These are phyloP conservation scores for Boletus albobrunnescens DNA, from an alignment of 1,284 basidiomycete species.

Conservation along the genomic window DNA sequence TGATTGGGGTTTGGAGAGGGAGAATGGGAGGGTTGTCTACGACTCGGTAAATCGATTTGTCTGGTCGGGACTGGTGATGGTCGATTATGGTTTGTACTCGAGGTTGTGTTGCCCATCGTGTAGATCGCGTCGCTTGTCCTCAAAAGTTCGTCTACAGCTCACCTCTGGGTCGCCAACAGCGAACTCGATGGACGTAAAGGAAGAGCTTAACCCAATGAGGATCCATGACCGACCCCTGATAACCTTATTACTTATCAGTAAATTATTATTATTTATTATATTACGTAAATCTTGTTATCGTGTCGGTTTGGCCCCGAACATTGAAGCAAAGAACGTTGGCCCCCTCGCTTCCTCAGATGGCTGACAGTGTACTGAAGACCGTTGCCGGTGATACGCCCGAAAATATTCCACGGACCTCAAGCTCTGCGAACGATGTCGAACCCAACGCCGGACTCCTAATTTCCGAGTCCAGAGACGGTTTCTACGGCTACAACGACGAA, in stretches of 20 bases:
- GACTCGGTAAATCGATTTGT: slow-evolving; percentile 25
- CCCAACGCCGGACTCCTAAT: slow-evolving; percentile 40
- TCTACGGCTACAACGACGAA: slow-evolving; percentile 74
- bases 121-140: slow-evolving; percentile 19
- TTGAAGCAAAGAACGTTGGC: no score
- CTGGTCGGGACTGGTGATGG: slow-evolving; percentile 24
- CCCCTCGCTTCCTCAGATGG: no score
- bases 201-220: slow-evolving; percentile 25
- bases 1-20: slow-evolving; percentile 37
- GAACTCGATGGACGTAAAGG: slow-evolving; percentile 34
- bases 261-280: slow-evolving; percentile 15
- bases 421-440: slow-evolving; percentile 15
- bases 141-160: slow-evolving; percentile 9
- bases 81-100: slow-evolving; percentile 30
- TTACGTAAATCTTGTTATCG: slow-evolving; percentile 15
- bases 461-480: slow-evolving; percentile 62
- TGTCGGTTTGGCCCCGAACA: no score
- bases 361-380: slow-evolving; percentile 2
- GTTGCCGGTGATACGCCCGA: slow-evolving; percentile 1
- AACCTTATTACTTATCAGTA: slow-evolving; percentile 29
- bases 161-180: slow-evolving; percentile 19
- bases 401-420: background rate
- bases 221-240: slow-evolving; percentile 16
- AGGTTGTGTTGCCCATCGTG: slow-evolving; percentile 35
- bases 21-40: slow-evolving; percentile 26